Evolutionary conservation across 148 eudicot genomes (phyloP).

Genomic region (Cornus florida): DNA sequence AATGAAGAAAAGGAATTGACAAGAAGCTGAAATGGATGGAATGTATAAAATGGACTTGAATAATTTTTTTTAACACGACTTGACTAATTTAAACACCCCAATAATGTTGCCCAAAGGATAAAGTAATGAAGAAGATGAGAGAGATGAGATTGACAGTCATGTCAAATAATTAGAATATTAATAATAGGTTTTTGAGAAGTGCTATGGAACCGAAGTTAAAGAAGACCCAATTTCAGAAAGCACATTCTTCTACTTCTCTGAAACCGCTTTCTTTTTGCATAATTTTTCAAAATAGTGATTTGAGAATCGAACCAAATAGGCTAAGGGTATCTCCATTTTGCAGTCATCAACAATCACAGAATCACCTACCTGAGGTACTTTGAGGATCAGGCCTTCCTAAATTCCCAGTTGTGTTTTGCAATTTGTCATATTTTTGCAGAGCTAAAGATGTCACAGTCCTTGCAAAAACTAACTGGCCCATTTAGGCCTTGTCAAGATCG

Average conservation of each 20-base stretch:
- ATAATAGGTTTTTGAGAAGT: too few species aligned
- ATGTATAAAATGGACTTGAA: neutral
- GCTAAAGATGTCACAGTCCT: neutral
- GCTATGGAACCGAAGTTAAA: too few species aligned
- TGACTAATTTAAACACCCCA: neutral
- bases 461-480: neutral
- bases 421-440: neutral
- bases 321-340: neutral
- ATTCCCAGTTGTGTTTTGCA: neutral
- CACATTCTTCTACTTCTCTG: too few species aligned
- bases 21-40: neutral
- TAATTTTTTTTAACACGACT: too few species aligned
- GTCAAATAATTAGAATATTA: neutral
- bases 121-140: neutral
- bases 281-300: too few species aligned
- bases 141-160: neutral
- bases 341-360: neutral
- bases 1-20: neutral
- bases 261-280: too few species aligned
- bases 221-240: too few species aligned
- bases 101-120: neutral
- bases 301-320: too few species aligned
- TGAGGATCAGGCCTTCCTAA: neutral
- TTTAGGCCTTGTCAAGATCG: neutral
- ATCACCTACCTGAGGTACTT: neutral